Conservation (phyloP, 1,284 basidiomycete genomes). For the Rhodotorula sp. region DNA sequence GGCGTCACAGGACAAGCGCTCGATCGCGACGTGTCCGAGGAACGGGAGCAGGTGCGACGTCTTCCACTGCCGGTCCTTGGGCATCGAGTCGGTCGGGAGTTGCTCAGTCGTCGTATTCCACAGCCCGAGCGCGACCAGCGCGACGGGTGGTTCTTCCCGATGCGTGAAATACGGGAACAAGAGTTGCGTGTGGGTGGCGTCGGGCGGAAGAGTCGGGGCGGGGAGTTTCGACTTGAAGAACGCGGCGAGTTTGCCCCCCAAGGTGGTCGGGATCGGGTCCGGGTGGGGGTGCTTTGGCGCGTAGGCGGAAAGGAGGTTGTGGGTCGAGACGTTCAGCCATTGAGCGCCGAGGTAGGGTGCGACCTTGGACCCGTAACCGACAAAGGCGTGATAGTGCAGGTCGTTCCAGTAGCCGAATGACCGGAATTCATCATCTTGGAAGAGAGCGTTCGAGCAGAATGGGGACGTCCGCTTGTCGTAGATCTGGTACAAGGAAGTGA, state of each 20-base stretch:
- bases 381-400: slow-evolving; percentile 17
- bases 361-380: slow-evolving; percentile 50
- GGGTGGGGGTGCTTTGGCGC: slow-evolving; percentile 12
- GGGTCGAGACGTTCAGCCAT: slow-evolving; percentile 51
- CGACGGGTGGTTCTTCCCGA: slow-evolving; percentile 53
- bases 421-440: slow-evolving; percentile 50
- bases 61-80: slow-evolving; percentile 47
- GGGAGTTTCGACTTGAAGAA: slow-evolving; percentile 21
- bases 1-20: slow-evolving; percentile 48
- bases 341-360: slow-evolving; percentile 52
- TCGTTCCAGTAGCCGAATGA: slow-evolving; percentile 50
- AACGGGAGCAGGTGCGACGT: slow-evolving; percentile 53
- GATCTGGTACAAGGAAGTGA: slow-evolving; percentile 19
- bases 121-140: slow-evolving; percentile 51
- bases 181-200: slow-evolving; percentile 45
- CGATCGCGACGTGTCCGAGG: slow-evolving; percentile 53
- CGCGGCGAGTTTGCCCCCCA: background rate
- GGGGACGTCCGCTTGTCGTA: slow-evolving; percentile 43
- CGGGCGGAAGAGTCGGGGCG: slow-evolving; percentile 33
- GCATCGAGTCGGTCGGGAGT: slow-evolving; percentile 47
- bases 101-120: slow-evolving; percentile 48
- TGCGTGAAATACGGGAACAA: slow-evolving; percentile 53
- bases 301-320: slow-evolving; percentile 42
- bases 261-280: background rate
- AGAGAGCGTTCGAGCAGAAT: slow-evolving; percentile 48